phyloP scores from a whole-genome alignment of 176 grass and related monocot species.

The Oryza officinalis region DNA sequence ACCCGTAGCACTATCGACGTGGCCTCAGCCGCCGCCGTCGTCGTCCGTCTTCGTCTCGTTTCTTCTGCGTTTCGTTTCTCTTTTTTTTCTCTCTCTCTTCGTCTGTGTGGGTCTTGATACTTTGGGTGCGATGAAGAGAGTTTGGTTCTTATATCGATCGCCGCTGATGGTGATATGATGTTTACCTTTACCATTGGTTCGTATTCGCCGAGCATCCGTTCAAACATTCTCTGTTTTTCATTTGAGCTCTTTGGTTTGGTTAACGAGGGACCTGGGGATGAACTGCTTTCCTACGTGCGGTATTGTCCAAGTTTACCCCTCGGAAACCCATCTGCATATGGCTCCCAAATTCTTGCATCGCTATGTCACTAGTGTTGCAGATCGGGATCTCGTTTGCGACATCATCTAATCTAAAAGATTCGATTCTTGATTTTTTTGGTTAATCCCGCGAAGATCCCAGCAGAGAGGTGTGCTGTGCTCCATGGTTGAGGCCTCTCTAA shows the following conservation, averaged over 20 bases:
- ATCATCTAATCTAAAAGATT: accelerated
- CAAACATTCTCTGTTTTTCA: neutral
- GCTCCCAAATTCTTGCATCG: neutral
- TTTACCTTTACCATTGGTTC: constrained; percentile 40
- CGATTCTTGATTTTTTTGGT: neutral
- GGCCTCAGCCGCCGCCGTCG: neutral
- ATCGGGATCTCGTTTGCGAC: constrained; percentile 8
- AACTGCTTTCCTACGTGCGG: constrained; percentile 9
- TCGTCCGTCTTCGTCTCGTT: too few species aligned
- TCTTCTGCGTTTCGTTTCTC: too few species aligned
- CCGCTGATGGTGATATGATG: constrained; percentile 26
- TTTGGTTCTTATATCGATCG: neutral
- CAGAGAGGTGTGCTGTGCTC: constrained; percentile 32
- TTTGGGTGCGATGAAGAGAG: constrained; percentile 43
- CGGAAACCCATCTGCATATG: neutral
- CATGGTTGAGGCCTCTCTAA: constrained; percentile 39
- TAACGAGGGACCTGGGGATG: constrained; percentile 39
- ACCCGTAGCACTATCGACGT: too few species aligned
- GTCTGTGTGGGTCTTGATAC: neutral
- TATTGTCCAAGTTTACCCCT: constrained; percentile 34
- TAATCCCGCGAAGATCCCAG: constrained; percentile 48
- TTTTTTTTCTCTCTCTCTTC: neutral
- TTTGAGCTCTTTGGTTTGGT: neutral
- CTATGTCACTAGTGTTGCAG: accelerated
- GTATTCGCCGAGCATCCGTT: constrained; percentile 54